Evolutionary conservation across 1,284 basidiomycete genomes (phyloP).

Genomic region (Ustilago vetiveriae): DNA sequence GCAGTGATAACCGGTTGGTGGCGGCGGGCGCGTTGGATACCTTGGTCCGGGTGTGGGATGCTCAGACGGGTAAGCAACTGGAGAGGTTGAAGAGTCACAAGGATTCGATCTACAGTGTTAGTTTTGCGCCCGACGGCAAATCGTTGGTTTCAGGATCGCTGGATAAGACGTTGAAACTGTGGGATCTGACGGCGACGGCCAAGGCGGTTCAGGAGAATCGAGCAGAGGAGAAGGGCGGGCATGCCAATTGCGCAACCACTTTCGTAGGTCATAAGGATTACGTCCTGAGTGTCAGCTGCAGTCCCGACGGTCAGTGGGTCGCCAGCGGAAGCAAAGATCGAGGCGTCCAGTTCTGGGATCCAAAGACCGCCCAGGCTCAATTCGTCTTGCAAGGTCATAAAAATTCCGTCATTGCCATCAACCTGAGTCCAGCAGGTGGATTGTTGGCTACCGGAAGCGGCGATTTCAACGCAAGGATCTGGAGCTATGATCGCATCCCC

Average conservation of each 20-base stretch:
- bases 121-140: constrained; percentile 85
- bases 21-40: constrained; percentile 86
- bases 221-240: constrained; percentile 57
- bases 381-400: constrained; percentile 89
- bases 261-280: constrained; percentile 89
- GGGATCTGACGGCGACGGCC: constrained; percentile 76
- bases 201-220: constrained; percentile 56
- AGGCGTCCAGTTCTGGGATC: constrained; percentile 80
- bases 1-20: constrained; percentile 80
- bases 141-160: constrained; percentile 81
- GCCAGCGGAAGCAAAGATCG: constrained; percentile 91
- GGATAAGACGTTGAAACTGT: constrained; percentile 86
- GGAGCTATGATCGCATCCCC: constrained; percentile 58
- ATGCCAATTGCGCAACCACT: constrained; percentile 76
- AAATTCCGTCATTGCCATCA: constrained; percentile 88
- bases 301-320: constrained; percentile 85
- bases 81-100: constrained; percentile 82
- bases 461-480: constrained; percentile 74
- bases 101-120: constrained; percentile 83
- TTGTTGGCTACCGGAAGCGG: constrained; percentile 86
- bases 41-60: constrained; percentile 87
- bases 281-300: constrained; percentile 80
- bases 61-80: constrained; percentile 76
- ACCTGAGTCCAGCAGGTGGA: constrained; percentile 78
- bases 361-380: constrained; percentile 77